Evolutionary conservation across 1,284 basidiomycete genomes (phyloP).

Genomic region (Omphalotus olearius): DNA sequence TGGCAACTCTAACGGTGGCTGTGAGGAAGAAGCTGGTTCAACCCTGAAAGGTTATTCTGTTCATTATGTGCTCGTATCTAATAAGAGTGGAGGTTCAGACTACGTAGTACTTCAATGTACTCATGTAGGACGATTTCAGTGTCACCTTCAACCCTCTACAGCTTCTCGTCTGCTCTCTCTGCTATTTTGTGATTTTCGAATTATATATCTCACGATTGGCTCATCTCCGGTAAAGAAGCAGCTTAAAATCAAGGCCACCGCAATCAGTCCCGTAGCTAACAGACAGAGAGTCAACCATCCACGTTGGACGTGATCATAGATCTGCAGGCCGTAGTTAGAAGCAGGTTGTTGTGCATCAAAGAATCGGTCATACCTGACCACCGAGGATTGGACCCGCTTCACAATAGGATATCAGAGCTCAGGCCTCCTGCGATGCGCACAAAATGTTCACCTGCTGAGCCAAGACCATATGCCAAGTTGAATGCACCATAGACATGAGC

Average conservation of each 20-base stretch:
- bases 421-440: background rate
- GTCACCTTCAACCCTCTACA: too few species aligned
- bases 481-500: conserved; percentile 67
- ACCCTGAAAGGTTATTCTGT: background rate
- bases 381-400: conserved; percentile 66
- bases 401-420: conserved; percentile 6
- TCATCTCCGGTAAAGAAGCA: conserved; percentile 43
- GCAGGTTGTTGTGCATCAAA: background rate
- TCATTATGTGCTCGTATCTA: background rate
- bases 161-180: conserved; percentile 22
- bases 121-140: too few species aligned
- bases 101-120: background rate
- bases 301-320: conserved; percentile 47
- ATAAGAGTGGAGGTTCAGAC: background rate
- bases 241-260: conserved; percentile 33
- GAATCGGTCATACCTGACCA: conserved; percentile 45
- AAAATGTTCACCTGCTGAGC: conserved; percentile 37
- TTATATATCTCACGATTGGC: conserved; percentile 11
- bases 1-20: background rate
- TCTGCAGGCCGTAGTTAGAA: conserved; percentile 28
- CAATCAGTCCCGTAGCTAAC: conserved; percentile 39
- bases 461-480: conserved; percentile 64
- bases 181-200: conserved; percentile 22
- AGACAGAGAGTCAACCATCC: conserved; percentile 58
- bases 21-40: background rate